Base-by-base conservation (phyloP, 1,284 basidiomycete genomes). In the Boletus nobilissimus region DNA sequence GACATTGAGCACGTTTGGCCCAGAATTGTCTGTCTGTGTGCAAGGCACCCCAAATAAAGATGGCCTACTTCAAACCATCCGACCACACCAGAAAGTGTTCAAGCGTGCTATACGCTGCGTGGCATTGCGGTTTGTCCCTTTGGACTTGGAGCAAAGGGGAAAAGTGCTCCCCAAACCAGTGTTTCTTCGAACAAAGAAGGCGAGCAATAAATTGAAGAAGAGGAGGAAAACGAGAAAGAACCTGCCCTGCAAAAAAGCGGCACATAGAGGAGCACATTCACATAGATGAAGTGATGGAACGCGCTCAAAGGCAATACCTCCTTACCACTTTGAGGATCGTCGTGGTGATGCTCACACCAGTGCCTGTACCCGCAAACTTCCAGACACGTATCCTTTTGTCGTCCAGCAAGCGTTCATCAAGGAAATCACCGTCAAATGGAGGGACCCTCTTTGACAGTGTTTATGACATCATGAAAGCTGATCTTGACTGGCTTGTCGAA, bases 361-460 rank as follows among this genome's bases (percentile, higher is more conserved):
- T 38, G 90, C 92, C 1, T 89, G 90, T 6, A 92, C 92, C 3
- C 90, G 93, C 8, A 93, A 94, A 81, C 86, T 94, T 0, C 93
- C 93, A 0, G 91, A 90, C 14, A 90, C 90, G 78, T 91, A 89
- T 77, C 93, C 93, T 0, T 94, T 92, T 80, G 85, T 90, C 2
- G 92, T 94, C 0, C 90, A 91, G 57, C 84, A 89, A 46, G 78
- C 83, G 0, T 90, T 90, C 68, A 92, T 94, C 68, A 76, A 83
- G 4, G 78, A 83, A 6, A 85, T 90, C 36, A 87, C 89, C 24
- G 75, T 83, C 36, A 78, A 87, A 69, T 94, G 94, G 94, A 78
- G 81, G 9, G 6, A 51, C 81, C 0, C 87, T 92, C 14, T 91
- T 92, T 81, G 86, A 88, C 2, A 79, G 83, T 0, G 86, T 92